Evolutionary conservation across 1,139 yeast genomes (phyloP), one percentile per base, ranked within the genome.

Genomic region (Kurtzmaniella quercitrusa): DNA sequence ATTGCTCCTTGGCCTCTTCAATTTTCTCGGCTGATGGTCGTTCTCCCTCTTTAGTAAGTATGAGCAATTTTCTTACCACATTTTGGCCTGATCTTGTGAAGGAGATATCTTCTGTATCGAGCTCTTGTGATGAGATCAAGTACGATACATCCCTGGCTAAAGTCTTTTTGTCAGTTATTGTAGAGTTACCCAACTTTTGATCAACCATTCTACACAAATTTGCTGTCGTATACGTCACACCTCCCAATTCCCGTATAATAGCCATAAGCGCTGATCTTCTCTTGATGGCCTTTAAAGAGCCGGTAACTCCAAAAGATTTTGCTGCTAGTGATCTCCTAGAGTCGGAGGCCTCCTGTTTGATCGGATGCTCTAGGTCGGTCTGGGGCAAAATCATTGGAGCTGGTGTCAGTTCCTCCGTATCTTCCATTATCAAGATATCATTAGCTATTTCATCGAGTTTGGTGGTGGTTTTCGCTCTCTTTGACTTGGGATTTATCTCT

Each of bases 81-180:
- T 43, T 49, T 44, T 60, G 63, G 1, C 72, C 75, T 7, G 65
- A 57, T 43, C 62, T 52, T n/a, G 51, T 47, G 34, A 67, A 53
- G 2, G 54, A 48, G 5, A 70, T 55, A 39, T 60, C 60, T 41
- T 60, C 59, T 8, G 62, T 56, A 42, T 66, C 69, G 16, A 72
- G 41, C 3, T 55, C 57, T 1, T 59, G 57, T 41, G 48, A 49
- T 8, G 53, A 48, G 2, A 61, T 59, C 18, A 67, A 50, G 12
- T 52, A 44, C 2, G 63, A 55, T 1, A 75, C 66, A 53, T 78
- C 83, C 40, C 78, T 63, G 1, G 67, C 65, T 7, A 77, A 46
- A 0, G 84, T 79, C 46, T 71, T 72, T 44, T 65, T 62, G 53
- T 78, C 84, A 2, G 79, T 71, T 0, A 53, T 46, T 11, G 78